A percentile compares a stretch with the other conserved stretches of the same genome.
Evolutionary conservation across 768 basidiomycete genomes (phyloP).

Genomic region (Lactarius sp.): DNA sequence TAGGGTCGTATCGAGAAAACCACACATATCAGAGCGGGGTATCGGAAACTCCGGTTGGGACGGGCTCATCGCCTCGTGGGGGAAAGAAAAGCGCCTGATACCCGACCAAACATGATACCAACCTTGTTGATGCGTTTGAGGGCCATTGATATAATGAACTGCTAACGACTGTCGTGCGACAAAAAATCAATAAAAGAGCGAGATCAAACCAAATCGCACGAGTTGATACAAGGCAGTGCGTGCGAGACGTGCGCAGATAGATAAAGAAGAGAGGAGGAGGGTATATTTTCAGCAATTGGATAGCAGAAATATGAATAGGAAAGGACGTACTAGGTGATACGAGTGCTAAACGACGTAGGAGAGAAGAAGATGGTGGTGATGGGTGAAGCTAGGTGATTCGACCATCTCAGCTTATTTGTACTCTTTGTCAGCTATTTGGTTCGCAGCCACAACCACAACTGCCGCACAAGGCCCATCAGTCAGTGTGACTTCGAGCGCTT

Average conservation of each 20-base stretch:
- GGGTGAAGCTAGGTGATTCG: constrained; percentile 25
- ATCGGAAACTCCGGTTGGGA: constrained; percentile 2
- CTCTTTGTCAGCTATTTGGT: constrained; percentile 38
- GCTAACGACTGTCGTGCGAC: constrained; percentile 16
- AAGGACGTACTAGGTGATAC: constrained; percentile 29
- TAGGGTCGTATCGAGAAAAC: constrained; percentile 10
- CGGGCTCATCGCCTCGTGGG: not conserved
- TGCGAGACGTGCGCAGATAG: not conserved
- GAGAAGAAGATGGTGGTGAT: constrained; percentile 27
- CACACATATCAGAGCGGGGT: not conserved
- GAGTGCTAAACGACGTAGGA: constrained; percentile 31
- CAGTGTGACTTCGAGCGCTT: not conserved
- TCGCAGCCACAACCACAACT: constrained; percentile 20
- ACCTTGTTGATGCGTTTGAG: constrained; percentile 99
- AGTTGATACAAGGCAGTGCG: constrained; percentile 15
- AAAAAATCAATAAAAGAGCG: constrained; percentile 30
- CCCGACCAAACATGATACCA: constrained; percentile 24
- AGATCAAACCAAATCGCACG: constrained; percentile 39
- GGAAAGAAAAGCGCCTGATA: not conserved
- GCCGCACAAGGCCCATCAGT: not conserved
- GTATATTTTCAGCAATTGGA: constrained; percentile 1
- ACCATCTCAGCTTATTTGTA: constrained; percentile 34
- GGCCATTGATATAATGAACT: constrained; percentile 56
- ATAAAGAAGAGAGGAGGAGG: not conserved
- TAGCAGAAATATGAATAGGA: not conserved